Evolutionary conservation across 352 stramenopile genomes (phyloP).

Genomic region (Pythium oligandrum): DNA sequence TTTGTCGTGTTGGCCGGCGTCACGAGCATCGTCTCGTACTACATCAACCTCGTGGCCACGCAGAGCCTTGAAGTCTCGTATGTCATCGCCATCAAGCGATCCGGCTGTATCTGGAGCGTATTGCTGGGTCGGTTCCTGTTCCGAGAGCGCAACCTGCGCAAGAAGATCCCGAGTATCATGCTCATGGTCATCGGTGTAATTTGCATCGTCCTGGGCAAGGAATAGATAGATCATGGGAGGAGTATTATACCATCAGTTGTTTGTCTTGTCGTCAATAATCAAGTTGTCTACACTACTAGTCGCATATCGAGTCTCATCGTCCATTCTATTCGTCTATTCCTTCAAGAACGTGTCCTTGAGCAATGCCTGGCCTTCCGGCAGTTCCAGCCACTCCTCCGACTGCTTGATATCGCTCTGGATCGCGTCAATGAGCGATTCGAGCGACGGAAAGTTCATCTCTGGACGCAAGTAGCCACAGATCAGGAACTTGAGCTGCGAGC

Average conservation of each 20-base stretch:
- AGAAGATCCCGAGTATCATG: slow-evolving; percentile 80
- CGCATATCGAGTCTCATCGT: slow-evolving; percentile 1
- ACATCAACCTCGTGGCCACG: slow-evolving; percentile 78
- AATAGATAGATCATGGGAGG: slow-evolving; percentile 13
- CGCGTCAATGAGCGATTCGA: slow-evolving; percentile 89
- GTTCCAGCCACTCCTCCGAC: slow-evolving; percentile 64
- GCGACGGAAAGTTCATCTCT: slow-evolving; percentile 92
- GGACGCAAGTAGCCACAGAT: slow-evolving; percentile 91
- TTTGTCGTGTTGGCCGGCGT: slow-evolving; percentile 59
- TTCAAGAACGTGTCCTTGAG: slow-evolving; percentile 21
- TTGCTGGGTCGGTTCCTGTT: slow-evolving; percentile 73
- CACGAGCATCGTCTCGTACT: slow-evolving; percentile 77
- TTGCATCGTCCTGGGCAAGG: slow-evolving; percentile 74
- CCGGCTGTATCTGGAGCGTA: slow-evolving; percentile 80
- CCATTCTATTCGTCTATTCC: neutral
- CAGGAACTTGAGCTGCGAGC: slow-evolving; percentile 89
- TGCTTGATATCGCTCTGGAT: slow-evolving; percentile 87
- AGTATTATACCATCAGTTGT: neutral
- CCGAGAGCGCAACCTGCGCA: slow-evolving; percentile 56
- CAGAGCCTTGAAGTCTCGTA: slow-evolving; percentile 79
- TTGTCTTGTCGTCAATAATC: slow-evolving; percentile 6
- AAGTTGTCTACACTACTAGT: neutral
- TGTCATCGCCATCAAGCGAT: slow-evolving; percentile 83
- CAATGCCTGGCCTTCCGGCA: slow-evolving; percentile 45
- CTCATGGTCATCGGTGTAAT: slow-evolving; percentile 75